A percentile compares a stretch with the other conserved stretches of the same genome.
phyloP scores from a whole-genome alignment of 2,329 filamentous ascomycete species.

The Scytalidium lignicola region DNA sequence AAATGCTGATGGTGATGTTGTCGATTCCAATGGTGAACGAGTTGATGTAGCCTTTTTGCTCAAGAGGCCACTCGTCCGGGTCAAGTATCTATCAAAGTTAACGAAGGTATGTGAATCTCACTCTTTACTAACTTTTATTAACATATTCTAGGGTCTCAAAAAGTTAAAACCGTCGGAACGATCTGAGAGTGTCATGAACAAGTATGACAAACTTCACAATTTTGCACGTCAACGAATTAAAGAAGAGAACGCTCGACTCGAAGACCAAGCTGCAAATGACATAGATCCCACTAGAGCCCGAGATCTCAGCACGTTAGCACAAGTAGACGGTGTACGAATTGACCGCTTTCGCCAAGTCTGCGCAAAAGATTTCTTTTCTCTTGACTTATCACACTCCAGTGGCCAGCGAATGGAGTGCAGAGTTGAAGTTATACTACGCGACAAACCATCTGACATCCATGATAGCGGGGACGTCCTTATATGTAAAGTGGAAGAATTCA shows the following conservation, averaged over 20 bases:
- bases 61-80: conserved; percentile 78
- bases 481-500: conserved; percentile 75
- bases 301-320: conserved; percentile 71
- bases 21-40: conserved; percentile 65
- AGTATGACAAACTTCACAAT: conserved; percentile 64
- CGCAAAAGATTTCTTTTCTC: conserved; percentile 83
- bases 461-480: conserved; percentile 82
- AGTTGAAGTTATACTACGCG: conserved; percentile 80
- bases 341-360: conserved; percentile 77
- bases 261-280: conserved; percentile 80
- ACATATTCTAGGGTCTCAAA: conserved; percentile 14
- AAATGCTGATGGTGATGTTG: conserved; percentile 60
- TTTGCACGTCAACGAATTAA: conserved; percentile 70
- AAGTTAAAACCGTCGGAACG: conserved; percentile 37
- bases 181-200: conserved; percentile 24
- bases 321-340: conserved; percentile 65
- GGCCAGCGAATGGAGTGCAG: conserved; percentile 87
- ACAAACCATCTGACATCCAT: conserved; percentile 62
- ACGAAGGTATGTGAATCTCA: conserved; percentile 53
- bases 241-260: conserved; percentile 66
- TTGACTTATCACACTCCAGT: conserved; percentile 81
- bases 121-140: conserved; percentile 8
- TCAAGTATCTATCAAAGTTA: conserved; percentile 83
- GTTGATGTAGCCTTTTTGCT: conserved; percentile 92
- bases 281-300: conserved; percentile 78